Evolutionary conservation across 2,329 filamentous ascomycete genomes (phyloP).

Genomic region (Aspergillus texensis): DNA sequence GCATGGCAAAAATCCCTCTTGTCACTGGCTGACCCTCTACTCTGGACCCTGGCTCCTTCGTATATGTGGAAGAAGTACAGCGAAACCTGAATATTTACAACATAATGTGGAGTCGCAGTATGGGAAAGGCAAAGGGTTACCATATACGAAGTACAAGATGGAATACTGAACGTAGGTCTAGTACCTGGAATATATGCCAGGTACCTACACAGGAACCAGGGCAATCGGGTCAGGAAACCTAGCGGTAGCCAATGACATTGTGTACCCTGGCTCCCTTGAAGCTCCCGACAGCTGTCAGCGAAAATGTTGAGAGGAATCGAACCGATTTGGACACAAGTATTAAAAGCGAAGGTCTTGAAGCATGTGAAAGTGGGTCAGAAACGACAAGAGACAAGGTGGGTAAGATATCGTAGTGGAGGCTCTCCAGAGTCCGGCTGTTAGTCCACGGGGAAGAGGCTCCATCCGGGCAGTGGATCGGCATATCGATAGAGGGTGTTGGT

Average conservation of each 20-base stretch:
- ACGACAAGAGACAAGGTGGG: background rate
- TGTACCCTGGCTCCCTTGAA: background rate
- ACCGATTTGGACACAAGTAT: constrained; percentile 1
- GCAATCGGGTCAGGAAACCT: background rate
- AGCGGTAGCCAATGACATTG: background rate
- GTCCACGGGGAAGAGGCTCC: constrained; percentile 1
- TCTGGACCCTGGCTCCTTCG: too few species aligned
- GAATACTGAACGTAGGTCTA: too few species aligned
- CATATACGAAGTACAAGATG: too few species aligned
- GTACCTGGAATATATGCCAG: too few species aligned
- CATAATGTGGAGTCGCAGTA: background rate
- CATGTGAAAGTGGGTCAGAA: constrained; percentile 5
- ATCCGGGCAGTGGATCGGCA: background rate
- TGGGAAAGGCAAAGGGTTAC: too few species aligned
- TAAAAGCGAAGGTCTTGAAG: background rate
- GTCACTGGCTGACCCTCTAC: too few species aligned
- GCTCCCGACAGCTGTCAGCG: background rate
- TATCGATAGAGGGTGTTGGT: background rate
- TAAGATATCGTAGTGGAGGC: background rate
- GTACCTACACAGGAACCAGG: background rate
- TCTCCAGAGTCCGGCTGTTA: background rate
- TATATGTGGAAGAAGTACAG: background rate
- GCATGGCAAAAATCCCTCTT: too few species aligned
- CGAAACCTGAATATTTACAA: background rate
- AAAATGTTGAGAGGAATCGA: constrained; percentile 4